A percentile compares a stretch with the other conserved stretches of the same genome.
Conservation (phyloP, 2,329 filamentous ascomycete species). For the Monilinia aucupariae region DNA sequence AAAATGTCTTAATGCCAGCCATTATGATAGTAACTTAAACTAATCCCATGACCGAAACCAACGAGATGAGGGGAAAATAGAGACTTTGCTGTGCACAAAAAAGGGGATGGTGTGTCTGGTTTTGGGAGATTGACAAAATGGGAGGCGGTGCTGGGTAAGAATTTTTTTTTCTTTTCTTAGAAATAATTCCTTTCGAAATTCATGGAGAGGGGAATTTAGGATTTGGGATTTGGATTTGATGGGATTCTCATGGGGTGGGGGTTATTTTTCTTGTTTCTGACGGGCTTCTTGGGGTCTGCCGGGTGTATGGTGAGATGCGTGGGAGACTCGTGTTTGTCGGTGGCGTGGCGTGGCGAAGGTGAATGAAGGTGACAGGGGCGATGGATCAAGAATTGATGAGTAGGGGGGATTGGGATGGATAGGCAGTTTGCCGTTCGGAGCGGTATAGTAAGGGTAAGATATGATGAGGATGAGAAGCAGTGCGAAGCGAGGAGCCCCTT, state of each 20-base stretch:
- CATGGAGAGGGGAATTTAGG: not conserved
- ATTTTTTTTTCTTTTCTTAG: not conserved
- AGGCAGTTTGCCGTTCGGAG: not conserved
- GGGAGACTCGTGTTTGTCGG: not conserved
- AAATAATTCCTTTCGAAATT: not conserved
- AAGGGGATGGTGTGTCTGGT: not conserved
- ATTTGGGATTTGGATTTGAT: not conserved
- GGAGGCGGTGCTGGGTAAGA: too few species aligned
- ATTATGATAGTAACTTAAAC: too few species aligned
- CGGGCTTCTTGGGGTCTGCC: too few species aligned
- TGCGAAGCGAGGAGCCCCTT: conserved; percentile 3
- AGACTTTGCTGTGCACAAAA: not conserved
- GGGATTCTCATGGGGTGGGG: too few species aligned
- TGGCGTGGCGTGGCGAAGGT: not conserved
- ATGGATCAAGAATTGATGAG: not conserved
- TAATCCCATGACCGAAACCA: not conserved
- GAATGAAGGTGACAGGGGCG: not conserved
- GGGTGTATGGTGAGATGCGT: not conserved
- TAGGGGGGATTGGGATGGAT: not conserved
- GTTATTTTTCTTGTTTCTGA: not conserved
- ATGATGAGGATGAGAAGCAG: not conserved
- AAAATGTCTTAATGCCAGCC: too few species aligned
- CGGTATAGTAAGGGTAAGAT: not conserved
- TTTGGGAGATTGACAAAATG: not conserved
- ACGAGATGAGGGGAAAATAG: not conserved